Base-by-base conservation (phyloP, 1,284 basidiomycete genomes). In the Spongiforma sp. region DNA sequence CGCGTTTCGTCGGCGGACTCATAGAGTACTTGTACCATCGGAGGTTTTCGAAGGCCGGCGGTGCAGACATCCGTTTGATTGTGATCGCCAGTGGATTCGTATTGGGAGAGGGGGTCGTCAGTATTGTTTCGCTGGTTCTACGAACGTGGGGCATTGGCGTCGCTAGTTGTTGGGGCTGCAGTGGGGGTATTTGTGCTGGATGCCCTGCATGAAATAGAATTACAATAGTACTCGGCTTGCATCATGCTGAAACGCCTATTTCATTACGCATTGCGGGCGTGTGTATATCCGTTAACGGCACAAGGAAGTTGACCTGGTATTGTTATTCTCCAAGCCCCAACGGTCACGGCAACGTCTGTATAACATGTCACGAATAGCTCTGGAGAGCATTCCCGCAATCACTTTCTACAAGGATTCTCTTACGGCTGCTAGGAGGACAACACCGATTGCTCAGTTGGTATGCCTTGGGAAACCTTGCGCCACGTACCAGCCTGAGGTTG, bases 41-140 rank as follows among this genome's bases (percentile, higher is more conserved):
- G 32, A 81, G 82, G 39, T 77, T 81, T 68, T 79, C 80, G 33
- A 82, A 79, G 66, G 82, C 84, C 62, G 78, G 79, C 21, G 82
- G 78, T 58, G 72, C 82, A 56, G 90, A 88, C 72, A 95, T 92
- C 67, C 85, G 84, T 57, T 82, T 96, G 58, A 93, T 99, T 70
- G 89, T 99, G 39, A 83, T 98, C 36, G 97, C 96, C 6, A 95
- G 93, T 72, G 96, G 96, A 2, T 98, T 99, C 73, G 97, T 99
- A 33, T 83, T 99, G 24, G 96, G 96, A 33, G 96, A 99, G 83
- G 92, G 96, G 3, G 90, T 98, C 46, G 84, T 94, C 30, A 96
- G 94, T 73, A 87, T 99, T 53, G 79, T 96, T 34, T 89, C 91
- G 11, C 82, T 99, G 58, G 75, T 91, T 12, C 78, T 97, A 66